Evolutionary conservation across 2,329 filamentous ascomycete species (phyloP).

Genomic region (Ambrosiella cleistominuta): DNA sequence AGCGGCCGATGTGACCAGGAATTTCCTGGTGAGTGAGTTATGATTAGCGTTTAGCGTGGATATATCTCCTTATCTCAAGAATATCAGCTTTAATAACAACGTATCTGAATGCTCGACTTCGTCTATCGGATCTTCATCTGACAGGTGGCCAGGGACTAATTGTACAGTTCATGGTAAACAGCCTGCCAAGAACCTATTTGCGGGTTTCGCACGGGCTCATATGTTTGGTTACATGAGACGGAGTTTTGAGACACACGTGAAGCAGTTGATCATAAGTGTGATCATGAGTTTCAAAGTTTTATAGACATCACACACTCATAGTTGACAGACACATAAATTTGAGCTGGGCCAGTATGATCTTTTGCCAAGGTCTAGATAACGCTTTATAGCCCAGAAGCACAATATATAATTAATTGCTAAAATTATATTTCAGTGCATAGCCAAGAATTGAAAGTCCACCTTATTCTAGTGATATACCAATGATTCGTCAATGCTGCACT

Average conservation of each 20-base stretch:
- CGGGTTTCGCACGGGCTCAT: neutral
- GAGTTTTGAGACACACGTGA: neutral
- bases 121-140: neutral
- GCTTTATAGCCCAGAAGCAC: too few relatives aligned
- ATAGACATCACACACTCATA: neutral
- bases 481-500: neutral
- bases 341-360: neutral
- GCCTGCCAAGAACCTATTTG: neutral
- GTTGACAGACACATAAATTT: neutral
- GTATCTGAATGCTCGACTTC: neutral
- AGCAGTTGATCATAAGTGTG: neutral
- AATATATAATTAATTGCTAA: too few relatives aligned
- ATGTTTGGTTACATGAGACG: neutral
- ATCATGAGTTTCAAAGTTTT: neutral
- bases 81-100: neutral
- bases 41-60: neutral
- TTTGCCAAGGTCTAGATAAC: too few relatives aligned
- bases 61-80: neutral
- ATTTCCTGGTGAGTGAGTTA: neutral
- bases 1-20: neutral
- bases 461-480: neutral
- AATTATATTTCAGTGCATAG: too few relatives aligned
- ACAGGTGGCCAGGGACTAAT: neutral
- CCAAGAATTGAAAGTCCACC: neutral
- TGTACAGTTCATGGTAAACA: neutral